Percentiles rank a stretch among this genome's conserved stretches.
Evolutionary conservation across 2,329 filamentous ascomycete species (phyloP).

Genomic region (Colletotrichum zoysiae): DNA sequence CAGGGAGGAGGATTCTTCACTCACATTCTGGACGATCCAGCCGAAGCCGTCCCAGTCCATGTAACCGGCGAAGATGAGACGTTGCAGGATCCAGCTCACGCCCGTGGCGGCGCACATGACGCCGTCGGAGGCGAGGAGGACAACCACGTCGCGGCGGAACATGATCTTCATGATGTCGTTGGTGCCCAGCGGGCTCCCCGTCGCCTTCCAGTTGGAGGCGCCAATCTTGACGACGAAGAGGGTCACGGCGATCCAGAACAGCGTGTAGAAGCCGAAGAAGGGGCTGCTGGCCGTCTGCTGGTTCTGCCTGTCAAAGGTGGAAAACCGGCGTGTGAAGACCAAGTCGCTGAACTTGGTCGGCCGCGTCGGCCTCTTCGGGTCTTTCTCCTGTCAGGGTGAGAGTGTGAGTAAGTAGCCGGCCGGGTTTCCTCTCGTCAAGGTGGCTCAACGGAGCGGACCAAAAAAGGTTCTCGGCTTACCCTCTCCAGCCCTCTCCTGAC

Average conservation of each 20-base stretch:
- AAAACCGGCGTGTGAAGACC: conserved; percentile 80
- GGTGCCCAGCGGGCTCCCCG: conserved; percentile 76
- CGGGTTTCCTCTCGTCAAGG: not conserved
- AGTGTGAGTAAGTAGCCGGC: not conserved
- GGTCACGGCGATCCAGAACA: conserved; percentile 81
- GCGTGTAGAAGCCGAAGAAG: conserved; percentile 83
- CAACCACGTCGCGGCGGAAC: conserved; percentile 66
- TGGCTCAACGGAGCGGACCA: too few relatives aligned
- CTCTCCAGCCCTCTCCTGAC: conserved; percentile 37
- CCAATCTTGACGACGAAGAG: conserved; percentile 76
- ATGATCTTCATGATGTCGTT: conserved; percentile 81
- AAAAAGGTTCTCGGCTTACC: conserved; percentile 9
- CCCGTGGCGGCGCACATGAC: conserved; percentile 76
- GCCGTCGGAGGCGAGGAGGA: conserved; percentile 73
- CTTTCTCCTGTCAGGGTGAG: conserved; percentile 26
- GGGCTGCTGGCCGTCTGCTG: conserved; percentile 72
- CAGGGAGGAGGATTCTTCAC: conserved; percentile 42
- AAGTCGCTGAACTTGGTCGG: conserved; percentile 60
- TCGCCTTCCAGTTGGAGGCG: conserved; percentile 75
- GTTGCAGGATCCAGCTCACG: conserved; percentile 75
- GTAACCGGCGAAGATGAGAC: conserved; percentile 67
- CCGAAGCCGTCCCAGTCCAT: conserved; percentile 76
- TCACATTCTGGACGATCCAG: conserved; percentile 79
- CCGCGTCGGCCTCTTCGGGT: conserved; percentile 27
- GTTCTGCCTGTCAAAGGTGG: conserved; percentile 81